Percentiles rank a stretch among this genome's conserved stretches.
These are phyloP conservation scores for Penicillium sp. DNA, from an alignment of 2,329 filamentous ascomycete species.

Conservation along the genomic window DNA sequence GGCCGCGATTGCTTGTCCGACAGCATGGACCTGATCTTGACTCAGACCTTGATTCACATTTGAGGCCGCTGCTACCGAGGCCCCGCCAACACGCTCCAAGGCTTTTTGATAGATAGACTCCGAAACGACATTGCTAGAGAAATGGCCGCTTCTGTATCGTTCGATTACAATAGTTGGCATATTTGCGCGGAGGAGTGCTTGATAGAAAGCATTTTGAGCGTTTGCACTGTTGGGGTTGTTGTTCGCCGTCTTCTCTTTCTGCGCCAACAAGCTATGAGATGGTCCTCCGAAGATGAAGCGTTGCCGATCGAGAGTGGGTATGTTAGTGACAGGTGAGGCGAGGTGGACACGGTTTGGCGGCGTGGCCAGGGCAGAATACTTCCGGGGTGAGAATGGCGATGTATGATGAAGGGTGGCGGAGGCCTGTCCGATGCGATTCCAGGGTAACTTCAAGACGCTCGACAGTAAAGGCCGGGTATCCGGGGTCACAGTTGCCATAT, in stretches of 20 bases:
- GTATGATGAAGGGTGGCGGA: conserved; percentile 23
- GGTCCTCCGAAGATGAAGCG: conserved; percentile 46
- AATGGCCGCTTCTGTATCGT: conserved; percentile 83
- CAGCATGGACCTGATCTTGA: conserved; percentile 71
- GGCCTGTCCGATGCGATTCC: conserved; percentile 37
- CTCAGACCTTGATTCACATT: conserved; percentile 49
- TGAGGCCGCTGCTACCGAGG: conserved; percentile 30
- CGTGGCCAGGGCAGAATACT: conserved; percentile 40
- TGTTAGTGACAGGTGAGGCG: conserved; percentile 27
- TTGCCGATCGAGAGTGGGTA: conserved; percentile 40
- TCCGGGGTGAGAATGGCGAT: conserved; percentile 29
- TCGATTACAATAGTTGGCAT: conserved; percentile 94
- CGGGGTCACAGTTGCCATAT: conserved; percentile 47
- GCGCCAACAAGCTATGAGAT: conserved; percentile 70
- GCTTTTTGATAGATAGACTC: conserved; percentile 81
- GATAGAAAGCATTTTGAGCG: conserved; percentile 92
- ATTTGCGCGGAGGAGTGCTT: conserved; percentile 85
- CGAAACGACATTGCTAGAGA: conserved; percentile 78
- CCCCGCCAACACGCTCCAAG: conserved; percentile 63
- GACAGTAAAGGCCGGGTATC: conserved; percentile 52
- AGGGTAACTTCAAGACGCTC: conserved; percentile 42
- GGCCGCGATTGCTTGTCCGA: conserved; percentile 81
- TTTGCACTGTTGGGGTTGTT: conserved; percentile 86
- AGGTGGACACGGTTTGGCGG: conserved; percentile 32
- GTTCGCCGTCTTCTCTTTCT: conserved; percentile 89